Evolutionary conservation across 306 rosid genomes (phyloP).

Genomic region (Myrica gale): DNA sequence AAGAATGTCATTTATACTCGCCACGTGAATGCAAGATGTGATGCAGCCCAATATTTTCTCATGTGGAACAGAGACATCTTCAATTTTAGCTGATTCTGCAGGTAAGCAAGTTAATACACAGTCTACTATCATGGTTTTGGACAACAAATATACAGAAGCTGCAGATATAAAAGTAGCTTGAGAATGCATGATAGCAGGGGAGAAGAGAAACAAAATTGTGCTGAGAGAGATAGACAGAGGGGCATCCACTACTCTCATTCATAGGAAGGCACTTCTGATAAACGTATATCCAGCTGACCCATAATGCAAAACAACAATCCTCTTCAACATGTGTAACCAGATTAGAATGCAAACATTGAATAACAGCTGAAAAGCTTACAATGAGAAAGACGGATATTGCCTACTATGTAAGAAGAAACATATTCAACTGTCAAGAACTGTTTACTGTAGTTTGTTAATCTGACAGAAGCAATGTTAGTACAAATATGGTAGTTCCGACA

Average conservation of each 20-base stretch:
- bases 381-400: background rate
- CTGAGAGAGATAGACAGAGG: too few relatives aligned
- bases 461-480: background rate
- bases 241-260: too few relatives aligned
- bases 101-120: conserved; percentile 11
- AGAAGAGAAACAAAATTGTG: background rate
- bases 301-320: background rate
- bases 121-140: background rate
- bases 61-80: conserved; percentile 57
- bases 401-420: background rate
- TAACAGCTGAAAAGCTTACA: background rate
- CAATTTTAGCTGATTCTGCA: conserved; percentile 53
- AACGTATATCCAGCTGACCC: background rate
- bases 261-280: background rate
- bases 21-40: conserved; percentile 78
- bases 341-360: background rate
- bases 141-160: background rate
- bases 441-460: background rate
- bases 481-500: too few relatives aligned
- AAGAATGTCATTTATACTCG: conserved; percentile 62
- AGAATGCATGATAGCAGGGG: background rate
- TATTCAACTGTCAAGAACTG: background rate
- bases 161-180: background rate
- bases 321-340: background rate
- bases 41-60: conserved; percentile 76